Percentiles rank a stretch among this genome's conserved stretches.
Conservation (phyloP, 768 basidiomycete genomes). For the Agrocybe pediades region DNA sequence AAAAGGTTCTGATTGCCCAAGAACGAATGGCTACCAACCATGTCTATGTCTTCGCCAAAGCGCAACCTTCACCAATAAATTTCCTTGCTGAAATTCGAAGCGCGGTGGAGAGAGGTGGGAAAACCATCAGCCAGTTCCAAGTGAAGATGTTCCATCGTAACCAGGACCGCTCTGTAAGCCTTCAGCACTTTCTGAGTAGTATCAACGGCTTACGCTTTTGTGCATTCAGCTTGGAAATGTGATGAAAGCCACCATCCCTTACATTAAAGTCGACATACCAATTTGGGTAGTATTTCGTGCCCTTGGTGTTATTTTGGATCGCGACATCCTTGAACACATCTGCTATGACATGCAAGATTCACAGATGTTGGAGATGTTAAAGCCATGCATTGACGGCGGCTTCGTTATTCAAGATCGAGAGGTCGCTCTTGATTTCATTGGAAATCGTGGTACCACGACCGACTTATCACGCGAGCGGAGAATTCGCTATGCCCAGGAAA, state of each 20-base stretch:
- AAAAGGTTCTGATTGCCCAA: constrained; percentile 99
- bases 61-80: constrained; percentile 92
- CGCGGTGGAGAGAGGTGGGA: constrained; percentile 96
- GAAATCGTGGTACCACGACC: constrained; percentile 94
- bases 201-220: constrained; percentile 4
- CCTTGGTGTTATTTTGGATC: constrained; percentile 95
- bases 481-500: constrained; percentile 95
- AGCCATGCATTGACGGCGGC: constrained; percentile 97
- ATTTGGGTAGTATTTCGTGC: constrained; percentile 99
- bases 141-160: constrained; percentile 95
- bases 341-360: constrained; percentile 97
- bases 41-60: constrained; percentile 98
- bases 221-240: constrained; percentile 74
- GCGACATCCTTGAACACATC: constrained; percentile 97
- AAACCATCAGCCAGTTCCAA: constrained; percentile 96
- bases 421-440: constrained; percentile 97
- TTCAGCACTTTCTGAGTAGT: constrained; percentile 6
- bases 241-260: constrained; percentile 96
- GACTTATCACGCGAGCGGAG: constrained; percentile 91
- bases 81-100: constrained; percentile 97
- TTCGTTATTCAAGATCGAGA: constrained; percentile 98
- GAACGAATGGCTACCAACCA: constrained; percentile 99
- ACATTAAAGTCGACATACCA: constrained; percentile 97
- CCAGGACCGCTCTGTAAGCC: constrained; percentile 83
- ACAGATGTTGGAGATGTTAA: constrained; percentile 97